Base-by-base conservation (phyloP, 495 filamentous ascomycete genomes). In the Aspergillus haitiensis region DNA sequence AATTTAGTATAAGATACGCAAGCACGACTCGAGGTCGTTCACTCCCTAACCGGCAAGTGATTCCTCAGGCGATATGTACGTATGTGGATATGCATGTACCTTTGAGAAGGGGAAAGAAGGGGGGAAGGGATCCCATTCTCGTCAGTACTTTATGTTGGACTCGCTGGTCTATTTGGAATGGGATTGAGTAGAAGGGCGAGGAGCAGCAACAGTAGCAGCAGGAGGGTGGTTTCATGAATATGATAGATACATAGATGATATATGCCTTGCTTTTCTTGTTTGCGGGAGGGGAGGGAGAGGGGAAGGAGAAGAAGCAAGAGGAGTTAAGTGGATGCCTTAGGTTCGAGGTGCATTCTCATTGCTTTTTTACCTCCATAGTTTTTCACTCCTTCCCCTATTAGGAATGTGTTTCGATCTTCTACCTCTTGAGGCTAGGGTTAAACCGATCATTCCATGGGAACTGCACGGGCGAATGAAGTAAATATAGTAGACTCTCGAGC, bases 231-330 rank as follows among this genome's bases (percentile, higher is more conserved):
- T 18, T 47, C 44, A 47, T 16, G 16, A 11, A 40, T 54, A 54
- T 54, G 52, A 54, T 54, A 54, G 52, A 54, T 54, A 54, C 15
- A 54, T 15, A 37, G 52, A 39, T 54, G 52, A 42, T 27, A 54
- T 10, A 54, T 54, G 52, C 34, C 34, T 54, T 54, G 52, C 34
- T 27, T 54, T 47, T 3, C 21, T 27, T 27, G 6, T 9, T 21
- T 21, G 44, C 15, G 44, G n/a, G 44, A 15, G 37, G 21, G 21
- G 3, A 27, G 21, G 21, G 3, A 3, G 3, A 18, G 44, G 37
- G 21, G 21, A 27, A 27, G 21, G 21, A 27, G 21, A 27, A 18
- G 37, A 40, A 47, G 10, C 16, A 16, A 27, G n/a, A 47, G 44
- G 44, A n/a, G 15, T 21, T 16, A 9, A 7, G 44, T 47, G 6